phyloP scores from a whole-genome alignment of 2,329 filamentous ascomycete genomes.

The Stagonosporopsis rhizophila region DNA sequence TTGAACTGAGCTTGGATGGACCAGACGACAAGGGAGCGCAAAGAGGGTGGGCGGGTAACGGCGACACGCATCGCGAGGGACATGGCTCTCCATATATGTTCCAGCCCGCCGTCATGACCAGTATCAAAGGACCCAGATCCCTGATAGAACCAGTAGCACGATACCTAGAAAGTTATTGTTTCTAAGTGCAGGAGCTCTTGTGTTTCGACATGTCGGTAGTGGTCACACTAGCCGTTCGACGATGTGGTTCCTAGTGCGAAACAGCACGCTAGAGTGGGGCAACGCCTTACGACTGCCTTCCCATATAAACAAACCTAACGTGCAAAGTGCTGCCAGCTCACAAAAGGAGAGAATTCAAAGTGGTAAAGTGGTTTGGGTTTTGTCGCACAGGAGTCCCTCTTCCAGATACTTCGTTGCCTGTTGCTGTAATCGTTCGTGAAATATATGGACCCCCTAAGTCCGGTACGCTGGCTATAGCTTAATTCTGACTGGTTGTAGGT shows the following conservation, averaged over 20 bases:
- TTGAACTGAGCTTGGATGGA: not conserved
- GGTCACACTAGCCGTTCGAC: slow-evolving; percentile 18
- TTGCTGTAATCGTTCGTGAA: too few species aligned
- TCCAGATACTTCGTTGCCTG: too few species aligned
- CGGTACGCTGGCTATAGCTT: too few species aligned
- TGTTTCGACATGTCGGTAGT: slow-evolving; percentile 21
- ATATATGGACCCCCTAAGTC: too few species aligned
- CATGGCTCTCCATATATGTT: slow-evolving; percentile 23
- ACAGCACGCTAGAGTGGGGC: slow-evolving; percentile 2
- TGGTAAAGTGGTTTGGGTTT: too few species aligned
- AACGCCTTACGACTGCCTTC: not conserved
- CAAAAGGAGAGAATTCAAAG: too few species aligned
- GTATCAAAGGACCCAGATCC: slow-evolving; percentile 1
- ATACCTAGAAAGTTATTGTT: slow-evolving; percentile 14
- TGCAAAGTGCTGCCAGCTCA: not conserved
- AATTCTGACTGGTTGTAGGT: too few species aligned
- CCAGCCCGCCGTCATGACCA: slow-evolving; percentile 10
- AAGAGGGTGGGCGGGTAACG: not conserved
- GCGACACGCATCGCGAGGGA: slow-evolving; percentile 7
- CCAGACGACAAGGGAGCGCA: not conserved
- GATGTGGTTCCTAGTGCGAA: slow-evolving; percentile 15
- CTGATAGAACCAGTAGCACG: slow-evolving; percentile 11
- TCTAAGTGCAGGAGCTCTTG: slow-evolving; percentile 20
- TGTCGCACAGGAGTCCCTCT: too few species aligned
- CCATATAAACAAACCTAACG: not conserved